Base-by-base conservation (phyloP, 345 rosid species). In the Arabidopsis suecica region DNA sequence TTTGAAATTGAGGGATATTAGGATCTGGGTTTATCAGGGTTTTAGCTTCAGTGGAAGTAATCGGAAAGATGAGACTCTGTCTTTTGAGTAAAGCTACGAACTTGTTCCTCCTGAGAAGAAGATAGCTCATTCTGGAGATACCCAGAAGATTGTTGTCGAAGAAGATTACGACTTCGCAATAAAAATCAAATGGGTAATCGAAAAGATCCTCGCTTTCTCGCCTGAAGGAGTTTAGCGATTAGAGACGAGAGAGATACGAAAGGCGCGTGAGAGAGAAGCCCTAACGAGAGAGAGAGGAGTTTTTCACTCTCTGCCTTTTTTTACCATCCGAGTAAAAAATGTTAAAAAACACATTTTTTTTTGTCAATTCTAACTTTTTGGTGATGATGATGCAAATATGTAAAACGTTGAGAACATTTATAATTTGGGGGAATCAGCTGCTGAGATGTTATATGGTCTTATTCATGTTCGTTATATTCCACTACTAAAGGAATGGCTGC, bases 91-190 rank as follows among this genome's bases (percentile, higher is more conserved):
- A 53, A 56, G 77, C 42, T 40, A 67, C 47, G 47, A 85, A 48
- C 50, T 80, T 82, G 68, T 67, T 77, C 61, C 79, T 69, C 37
- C 72, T 58, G 54, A 33, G 79, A 65, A 85, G 75, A 13, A 78
- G 67, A 28, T 53, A 67, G 34, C 75, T 83, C 85, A 83, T 79
- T 71, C 56, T 57, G 57, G 72, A 41, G 63, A 53, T 28, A 10
- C 75, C 76, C 76, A 69, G 66, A 49, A 60, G 58, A 45, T 0
- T 37, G 14, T 37, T 8, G 30, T 9, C 38, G 54, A 25, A 59
- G 61, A 59, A 23, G 80, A 47, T 70, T 47, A 63, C 51, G 45
- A 33, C 18, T 76, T 3, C 53, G 64, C 25, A 11, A 41, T 32
- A n/a, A 47, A 49, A 55, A 54, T 47, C 48, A 70, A 56, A 56